These are phyloP conservation scores for Rhypophila decipiens DNA, from an alignment of 495 filamentous ascomycete genomes.

Conservation along the genomic window DNA sequence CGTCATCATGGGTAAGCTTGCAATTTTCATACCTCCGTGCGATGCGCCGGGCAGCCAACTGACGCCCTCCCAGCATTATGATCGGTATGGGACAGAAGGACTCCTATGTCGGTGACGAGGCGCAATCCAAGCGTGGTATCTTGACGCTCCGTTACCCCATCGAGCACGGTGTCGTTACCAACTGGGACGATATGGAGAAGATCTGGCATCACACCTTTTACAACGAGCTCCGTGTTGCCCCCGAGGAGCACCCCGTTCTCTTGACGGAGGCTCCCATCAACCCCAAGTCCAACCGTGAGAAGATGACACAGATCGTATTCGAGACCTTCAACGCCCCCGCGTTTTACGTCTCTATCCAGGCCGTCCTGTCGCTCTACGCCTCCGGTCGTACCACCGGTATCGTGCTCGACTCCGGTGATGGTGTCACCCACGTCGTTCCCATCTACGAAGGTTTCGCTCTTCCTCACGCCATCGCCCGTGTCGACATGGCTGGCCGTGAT, in stretches of 20 bases:
- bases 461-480: conserved; percentile 97
- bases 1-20: conserved; percentile 95
- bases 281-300: conserved; percentile 99
- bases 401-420: conserved; percentile 98
- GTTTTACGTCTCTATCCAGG: conserved; percentile 99
- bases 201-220: conserved; percentile 99
- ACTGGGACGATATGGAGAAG: conserved; percentile 99
- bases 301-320: conserved; percentile 99
- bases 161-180: conserved; percentile 99
- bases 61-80: conserved; percentile 74
- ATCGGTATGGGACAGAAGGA: conserved; percentile 99
- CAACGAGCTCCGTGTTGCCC: conserved; percentile 99
- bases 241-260: conserved; percentile 99
- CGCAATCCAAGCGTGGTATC: conserved; percentile 99
- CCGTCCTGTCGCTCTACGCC: conserved; percentile 96
- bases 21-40: conserved; percentile 10
- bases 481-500: conserved; percentile 99
- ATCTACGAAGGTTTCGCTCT: conserved; percentile 99
- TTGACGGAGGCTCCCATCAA: conserved; percentile 99
- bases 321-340: conserved; percentile 99
- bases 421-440: conserved; percentile 99
- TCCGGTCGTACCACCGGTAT: conserved; percentile 99
- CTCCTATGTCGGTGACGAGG: conserved; percentile 99
- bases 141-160: conserved; percentile 98
- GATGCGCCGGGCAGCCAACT: conserved; percentile 3